Evolutionary conservation across 352 stramenopile genomes (phyloP).

Genomic region (Globisporangium spinosum): DNA sequence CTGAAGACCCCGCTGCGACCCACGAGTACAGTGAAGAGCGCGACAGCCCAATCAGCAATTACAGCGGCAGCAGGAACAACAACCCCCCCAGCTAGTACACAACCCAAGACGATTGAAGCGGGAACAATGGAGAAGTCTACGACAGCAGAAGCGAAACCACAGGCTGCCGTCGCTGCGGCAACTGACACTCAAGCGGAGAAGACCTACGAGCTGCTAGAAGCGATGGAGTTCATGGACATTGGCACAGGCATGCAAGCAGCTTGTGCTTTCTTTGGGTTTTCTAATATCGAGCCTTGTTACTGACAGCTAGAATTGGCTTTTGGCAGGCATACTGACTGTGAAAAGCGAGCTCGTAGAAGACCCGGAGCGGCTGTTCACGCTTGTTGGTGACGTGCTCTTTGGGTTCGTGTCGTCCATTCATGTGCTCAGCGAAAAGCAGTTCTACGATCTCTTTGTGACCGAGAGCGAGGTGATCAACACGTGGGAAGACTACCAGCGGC

Average conservation of each 20-base stretch:
- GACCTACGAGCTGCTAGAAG: slow-evolving; percentile 81
- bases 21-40: slow-evolving; percentile 7
- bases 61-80: neutral
- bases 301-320: slow-evolving; percentile 2
- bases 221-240: slow-evolving; percentile 89
- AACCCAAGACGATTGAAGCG: slow-evolving; percentile 13
- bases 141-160: neutral
- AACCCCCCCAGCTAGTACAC: neutral
- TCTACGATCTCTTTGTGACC: slow-evolving; percentile 64
- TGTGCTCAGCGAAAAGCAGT: slow-evolving; percentile 60
- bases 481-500: slow-evolving; percentile 75
- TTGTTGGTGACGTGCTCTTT: slow-evolving; percentile 58
- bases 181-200: slow-evolving; percentile 39
- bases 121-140: neutral
- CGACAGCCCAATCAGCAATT: slow-evolving; percentile 3
- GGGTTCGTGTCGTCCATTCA: slow-evolving; percentile 64
- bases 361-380: slow-evolving; percentile 51
- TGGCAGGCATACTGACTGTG: slow-evolving; percentile 69
- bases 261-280: neutral
- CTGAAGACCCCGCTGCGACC: slow-evolving; percentile 46
- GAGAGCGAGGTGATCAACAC: slow-evolving; percentile 80
- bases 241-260: slow-evolving; percentile 40
- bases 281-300: too few species aligned
- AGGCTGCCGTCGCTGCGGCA: neutral
- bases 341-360: slow-evolving; percentile 83